These are phyloP conservation scores for Alternaria gansuensis DNA, from an alignment of 2,329 filamentous ascomycete genomes.

Conservation along the genomic window DNA sequence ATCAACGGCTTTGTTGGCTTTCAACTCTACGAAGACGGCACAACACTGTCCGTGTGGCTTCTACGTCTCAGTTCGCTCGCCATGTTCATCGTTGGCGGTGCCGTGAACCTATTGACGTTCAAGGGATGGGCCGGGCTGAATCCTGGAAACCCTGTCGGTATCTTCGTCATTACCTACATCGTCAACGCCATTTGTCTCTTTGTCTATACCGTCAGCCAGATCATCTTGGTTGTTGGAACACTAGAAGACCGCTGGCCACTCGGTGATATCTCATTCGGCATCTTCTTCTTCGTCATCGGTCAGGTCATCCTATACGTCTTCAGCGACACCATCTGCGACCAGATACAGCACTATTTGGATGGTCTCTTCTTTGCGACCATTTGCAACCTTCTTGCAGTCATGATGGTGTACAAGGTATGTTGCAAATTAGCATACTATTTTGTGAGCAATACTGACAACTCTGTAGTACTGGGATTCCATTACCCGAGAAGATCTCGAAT, in stretches of 20 bases:
- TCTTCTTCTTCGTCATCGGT: conserved; percentile 89
- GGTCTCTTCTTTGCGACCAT: conserved; percentile 93
- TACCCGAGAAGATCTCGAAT: conserved; percentile 96
- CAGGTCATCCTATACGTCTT: conserved; percentile 94
- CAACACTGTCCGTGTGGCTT: conserved; percentile 91
- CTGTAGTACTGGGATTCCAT: conserved; percentile 97
- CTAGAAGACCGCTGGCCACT: conserved; percentile 95
- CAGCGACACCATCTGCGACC: conserved; percentile 82
- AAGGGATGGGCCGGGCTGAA: conserved; percentile 87
- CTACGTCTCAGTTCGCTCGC: conserved; percentile 78
- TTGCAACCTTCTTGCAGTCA: conserved; percentile 91
- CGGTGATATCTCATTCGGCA: conserved; percentile 87
- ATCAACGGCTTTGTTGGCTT: conserved; percentile 99
- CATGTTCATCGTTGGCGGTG: conserved; percentile 87
- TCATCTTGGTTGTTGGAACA: conserved; percentile 87
- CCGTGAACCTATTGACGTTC: conserved; percentile 90
- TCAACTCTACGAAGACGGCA: conserved; percentile 97
- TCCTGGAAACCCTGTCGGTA: conserved; percentile 83
- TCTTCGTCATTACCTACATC: conserved; percentile 92
- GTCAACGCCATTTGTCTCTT: conserved; percentile 87
- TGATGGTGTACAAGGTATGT: conserved; percentile 98
- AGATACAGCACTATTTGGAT: conserved; percentile 90
- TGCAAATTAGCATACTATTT: neutral
- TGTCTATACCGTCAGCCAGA: conserved; percentile 86
- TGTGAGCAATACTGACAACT: conserved; percentile 26